Evolutionary conservation across 1,139 yeast species (phyloP).

Genomic region (Eremothecium cymbalariae): DNA sequence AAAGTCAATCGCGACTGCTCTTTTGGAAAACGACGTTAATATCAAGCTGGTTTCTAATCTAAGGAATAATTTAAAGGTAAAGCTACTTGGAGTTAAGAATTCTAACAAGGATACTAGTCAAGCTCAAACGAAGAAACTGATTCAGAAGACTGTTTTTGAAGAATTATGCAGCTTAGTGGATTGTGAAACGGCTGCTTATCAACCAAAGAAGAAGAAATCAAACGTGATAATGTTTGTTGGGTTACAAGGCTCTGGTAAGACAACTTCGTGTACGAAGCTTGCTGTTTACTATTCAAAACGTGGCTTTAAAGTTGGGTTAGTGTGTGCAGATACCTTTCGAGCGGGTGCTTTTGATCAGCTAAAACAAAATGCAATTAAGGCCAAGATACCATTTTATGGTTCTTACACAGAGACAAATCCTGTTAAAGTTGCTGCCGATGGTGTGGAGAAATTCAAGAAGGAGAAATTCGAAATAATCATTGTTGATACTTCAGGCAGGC

Average conservation of each 20-base stretch:
- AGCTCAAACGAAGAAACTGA: constrained; percentile 60
- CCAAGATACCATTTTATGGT: constrained; percentile 90
- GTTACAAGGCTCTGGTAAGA: constrained; percentile 97
- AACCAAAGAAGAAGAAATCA: constrained; percentile 71
- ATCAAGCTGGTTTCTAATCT: constrained; percentile 70
- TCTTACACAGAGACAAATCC: constrained; percentile 95
- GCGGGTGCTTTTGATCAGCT: constrained; percentile 99
- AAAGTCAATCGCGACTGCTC: constrained; percentile 83
- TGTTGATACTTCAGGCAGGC: constrained; percentile 97
- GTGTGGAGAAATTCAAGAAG: constrained; percentile 84
- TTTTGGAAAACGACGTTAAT: constrained; percentile 88
- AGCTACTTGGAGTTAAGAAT: constrained; percentile 36
- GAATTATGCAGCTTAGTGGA: constrained; percentile 84
- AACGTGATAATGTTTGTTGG: constrained; percentile 95
- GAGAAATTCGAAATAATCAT: constrained; percentile 90
- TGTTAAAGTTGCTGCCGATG: constrained; percentile 81
- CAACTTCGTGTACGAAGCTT: constrained; percentile 92
- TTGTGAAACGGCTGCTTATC: constrained; percentile 53
- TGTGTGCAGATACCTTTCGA: constrained; percentile 98
- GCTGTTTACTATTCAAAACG: constrained; percentile 92
- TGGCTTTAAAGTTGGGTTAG: constrained; percentile 91
- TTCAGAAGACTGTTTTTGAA: constrained; percentile 90
- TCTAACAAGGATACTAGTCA: constrained; percentile 29
- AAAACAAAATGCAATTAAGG: constrained; percentile 94
- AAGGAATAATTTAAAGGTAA: constrained; percentile 61